Evolutionary conservation across 495 filamentous ascomycete species (phyloP).

Genomic region (Neurospora discreta): DNA sequence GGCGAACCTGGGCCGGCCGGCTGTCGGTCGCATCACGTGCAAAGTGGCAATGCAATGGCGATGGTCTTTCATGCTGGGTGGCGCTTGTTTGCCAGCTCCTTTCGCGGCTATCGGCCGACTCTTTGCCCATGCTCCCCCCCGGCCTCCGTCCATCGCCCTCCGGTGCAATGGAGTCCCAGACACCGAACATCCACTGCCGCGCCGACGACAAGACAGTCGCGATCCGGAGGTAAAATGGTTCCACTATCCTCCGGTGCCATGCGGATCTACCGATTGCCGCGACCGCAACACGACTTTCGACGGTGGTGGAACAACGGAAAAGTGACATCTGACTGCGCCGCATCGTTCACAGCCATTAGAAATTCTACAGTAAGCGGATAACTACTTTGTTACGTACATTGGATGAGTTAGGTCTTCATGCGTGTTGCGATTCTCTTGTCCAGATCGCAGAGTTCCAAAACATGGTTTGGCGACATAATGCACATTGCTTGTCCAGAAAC

Average conservation of each 20-base stretch:
- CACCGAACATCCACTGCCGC: background rate
- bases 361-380: too few relatives aligned
- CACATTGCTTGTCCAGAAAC: background rate
- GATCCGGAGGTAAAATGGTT: background rate
- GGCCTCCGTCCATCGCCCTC: too few relatives aligned
- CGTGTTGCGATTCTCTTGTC: background rate
- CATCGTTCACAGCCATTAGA: too few relatives aligned
- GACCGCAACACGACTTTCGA: background rate
- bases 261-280: background rate
- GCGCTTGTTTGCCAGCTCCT: background rate
- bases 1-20: background rate
- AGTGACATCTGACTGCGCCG: too few relatives aligned
- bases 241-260: background rate
- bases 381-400: background rate
- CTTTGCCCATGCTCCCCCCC: background rate
- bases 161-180: background rate
- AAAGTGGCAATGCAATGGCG: background rate
- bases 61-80: background rate
- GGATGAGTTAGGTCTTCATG: background rate
- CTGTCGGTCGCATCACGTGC: background rate
- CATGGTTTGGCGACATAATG: background rate
- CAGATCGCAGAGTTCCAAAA: background rate
- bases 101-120: background rate
- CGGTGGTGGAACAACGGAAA: background rate
- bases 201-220: background rate